Evolutionary conservation across 140 eudicot species (phyloP), one percentile per base, ranked within the genome.

Genomic region (Bidens hawaiensis): DNA sequence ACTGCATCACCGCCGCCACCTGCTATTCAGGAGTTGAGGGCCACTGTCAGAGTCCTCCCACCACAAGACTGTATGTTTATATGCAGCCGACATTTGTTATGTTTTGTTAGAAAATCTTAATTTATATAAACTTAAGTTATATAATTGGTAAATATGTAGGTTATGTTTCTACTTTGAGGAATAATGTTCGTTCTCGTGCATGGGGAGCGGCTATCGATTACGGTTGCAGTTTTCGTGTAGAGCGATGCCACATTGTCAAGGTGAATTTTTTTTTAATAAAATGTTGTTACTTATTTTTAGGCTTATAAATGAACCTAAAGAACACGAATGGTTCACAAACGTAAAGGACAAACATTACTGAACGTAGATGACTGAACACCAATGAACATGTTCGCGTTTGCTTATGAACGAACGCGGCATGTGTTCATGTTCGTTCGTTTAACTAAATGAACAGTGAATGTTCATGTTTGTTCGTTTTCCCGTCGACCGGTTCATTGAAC

Each of bases 191-290:
- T 9, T 94, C 99, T 18, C 99, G 97, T 77, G 89, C 97, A 25
- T 88, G 99, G 99, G 97, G 99, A 28, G 94, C 99, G 69, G 94
- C 94, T 21, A 78, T 88, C 63, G 99, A 86, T 69, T 94, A 95
- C 60, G 99, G 90, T 68, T 94, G 99, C 71, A 94, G 99, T 79
- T 88, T 78, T 48, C 84, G 90, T 43, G 90, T 94, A 33, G 95
- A 94, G 69, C 80, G 95, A 14, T 94, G 99, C 68, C 77, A 78
- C 83, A 81, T 94, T 46, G 75, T 88, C 67, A 94, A 94, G 99
- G 99, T 88, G n/a, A n/a, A n/a, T n/a, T 68, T 1, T 21, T 53
- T 38, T 62, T 16, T 24, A 5, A 25, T 17, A 24, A 25, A 2
- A n/a, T n/a, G n/a, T n/a, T n/a, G n/a, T n/a, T n/a, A n/a, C n/a